Conservation (phyloP, 2,329 filamentous ascomycete species). For the Aspergillus sp. region DNA sequence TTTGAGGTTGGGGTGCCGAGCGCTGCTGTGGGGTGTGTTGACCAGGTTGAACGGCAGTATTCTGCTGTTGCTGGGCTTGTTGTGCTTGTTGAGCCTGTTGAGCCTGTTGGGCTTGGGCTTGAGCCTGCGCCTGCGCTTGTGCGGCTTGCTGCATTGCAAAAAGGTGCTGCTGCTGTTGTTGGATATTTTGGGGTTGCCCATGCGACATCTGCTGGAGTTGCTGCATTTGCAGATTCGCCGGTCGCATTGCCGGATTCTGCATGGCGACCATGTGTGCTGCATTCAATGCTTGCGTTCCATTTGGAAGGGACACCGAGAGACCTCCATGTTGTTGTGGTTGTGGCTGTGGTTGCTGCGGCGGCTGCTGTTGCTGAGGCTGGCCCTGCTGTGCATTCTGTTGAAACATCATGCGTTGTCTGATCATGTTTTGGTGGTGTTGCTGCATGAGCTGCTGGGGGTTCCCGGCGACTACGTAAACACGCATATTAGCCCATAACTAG, state of each 20-base stretch:
- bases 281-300: conserved; percentile 41
- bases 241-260: conserved; percentile 44
- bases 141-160: conserved; percentile 35
- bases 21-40: conserved; percentile 45
- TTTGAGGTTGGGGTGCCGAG: conserved; percentile 42
- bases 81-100: conserved; percentile 35
- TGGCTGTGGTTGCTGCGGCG: conserved; percentile 35
- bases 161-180: conserved; percentile 44
- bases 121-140: conserved; percentile 26
- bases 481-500: not conserved
- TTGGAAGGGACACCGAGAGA: conserved; percentile 42
- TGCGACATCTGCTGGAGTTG: conserved; percentile 44
- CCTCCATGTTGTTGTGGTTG: conserved; percentile 36
- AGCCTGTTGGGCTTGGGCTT: conserved; percentile 25
- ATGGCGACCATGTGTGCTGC: conserved; percentile 46
- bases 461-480: conserved; percentile 28
- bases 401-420: conserved; percentile 34
- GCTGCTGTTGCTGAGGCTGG: conserved; percentile 28
- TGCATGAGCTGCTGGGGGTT: conserved; percentile 50
- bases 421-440: conserved; percentile 38
- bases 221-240: conserved; percentile 40
- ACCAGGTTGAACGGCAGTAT: conserved; percentile 34
- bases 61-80: conserved; percentile 28
- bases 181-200: conserved; percentile 43
- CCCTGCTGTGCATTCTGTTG: conserved; percentile 32